Conservation (phyloP, 176 grass and related monocot species). For the Cymbopogon citratus region DNA sequence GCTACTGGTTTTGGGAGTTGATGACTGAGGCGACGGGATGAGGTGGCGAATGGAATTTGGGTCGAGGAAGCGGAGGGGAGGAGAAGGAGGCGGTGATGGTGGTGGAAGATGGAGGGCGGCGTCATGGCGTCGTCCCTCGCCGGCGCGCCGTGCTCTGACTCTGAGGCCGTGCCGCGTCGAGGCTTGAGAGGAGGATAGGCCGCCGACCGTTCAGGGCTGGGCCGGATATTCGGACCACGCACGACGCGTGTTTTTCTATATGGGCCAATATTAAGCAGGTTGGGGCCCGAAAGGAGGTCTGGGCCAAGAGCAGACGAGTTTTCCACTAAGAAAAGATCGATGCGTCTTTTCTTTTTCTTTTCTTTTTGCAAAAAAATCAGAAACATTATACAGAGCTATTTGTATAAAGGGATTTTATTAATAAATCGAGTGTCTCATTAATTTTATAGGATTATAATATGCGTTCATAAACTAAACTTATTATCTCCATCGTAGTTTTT, state of each 20-base stretch:
- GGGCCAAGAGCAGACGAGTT: neutral
- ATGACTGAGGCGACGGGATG: constrained; percentile 1
- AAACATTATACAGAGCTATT: no score
- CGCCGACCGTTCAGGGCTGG: neutral
- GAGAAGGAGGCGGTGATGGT: neutral
- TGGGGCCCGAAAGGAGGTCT: neutral
- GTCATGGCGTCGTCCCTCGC: constrained; percentile 1
- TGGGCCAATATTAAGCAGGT: neutral
- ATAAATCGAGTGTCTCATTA: no score
- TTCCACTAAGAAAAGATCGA: neutral
- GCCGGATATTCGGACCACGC: neutral
- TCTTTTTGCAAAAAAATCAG: no score
- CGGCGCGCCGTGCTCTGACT: neutral
- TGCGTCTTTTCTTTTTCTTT: no score
- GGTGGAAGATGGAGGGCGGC: constrained; percentile 18
- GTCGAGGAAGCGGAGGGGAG: constrained; percentile 20
- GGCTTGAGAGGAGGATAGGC: neutral
- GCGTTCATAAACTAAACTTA: no score
- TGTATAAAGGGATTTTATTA: no score
- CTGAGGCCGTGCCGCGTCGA: constrained; percentile 8
- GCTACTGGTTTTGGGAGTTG: constrained; percentile 21
- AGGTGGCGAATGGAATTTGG: constrained; percentile 1
- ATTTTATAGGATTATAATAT: no score
- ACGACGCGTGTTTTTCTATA: neutral
- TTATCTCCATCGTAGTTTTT: no score